Evolutionary conservation across 305 asterid genomes (phyloP).

Genomic region (Solanum hybrid): DNA sequence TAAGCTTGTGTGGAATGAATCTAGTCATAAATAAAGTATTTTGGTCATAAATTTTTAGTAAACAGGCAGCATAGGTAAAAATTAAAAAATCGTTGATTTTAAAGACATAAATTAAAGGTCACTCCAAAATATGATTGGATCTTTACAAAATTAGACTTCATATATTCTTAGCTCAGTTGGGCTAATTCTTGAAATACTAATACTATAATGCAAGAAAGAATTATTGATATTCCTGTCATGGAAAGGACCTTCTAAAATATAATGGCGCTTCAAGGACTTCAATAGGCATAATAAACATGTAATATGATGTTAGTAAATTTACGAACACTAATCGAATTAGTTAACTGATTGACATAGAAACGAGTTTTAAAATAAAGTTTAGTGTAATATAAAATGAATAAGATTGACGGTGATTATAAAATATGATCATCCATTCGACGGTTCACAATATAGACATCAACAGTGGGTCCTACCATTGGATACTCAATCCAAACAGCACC

Average conservation of each 20-base stretch:
- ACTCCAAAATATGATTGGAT: neutral
- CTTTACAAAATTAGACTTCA: neutral
- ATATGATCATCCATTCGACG: neutral
- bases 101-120: neutral
- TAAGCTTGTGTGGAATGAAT: neutral
- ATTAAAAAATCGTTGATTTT: neutral
- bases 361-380: neutral
- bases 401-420: neutral
- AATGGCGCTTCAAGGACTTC: neutral
- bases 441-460: neutral
- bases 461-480: neutral
- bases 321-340: neutral
- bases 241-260: neutral
- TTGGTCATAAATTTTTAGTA: neutral
- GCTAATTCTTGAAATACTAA: neutral
- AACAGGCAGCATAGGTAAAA: neutral
- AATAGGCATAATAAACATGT: neutral
- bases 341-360: neutral
- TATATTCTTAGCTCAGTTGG: neutral
- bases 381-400: neutral
- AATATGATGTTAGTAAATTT: neutral
- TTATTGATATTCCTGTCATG: neutral
- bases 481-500: neutral
- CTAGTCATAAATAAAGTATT: neutral
- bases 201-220: neutral